phyloP scores from a whole-genome alignment of 768 basidiomycete genomes.

The Phanerodontia chrysosporium region DNA sequence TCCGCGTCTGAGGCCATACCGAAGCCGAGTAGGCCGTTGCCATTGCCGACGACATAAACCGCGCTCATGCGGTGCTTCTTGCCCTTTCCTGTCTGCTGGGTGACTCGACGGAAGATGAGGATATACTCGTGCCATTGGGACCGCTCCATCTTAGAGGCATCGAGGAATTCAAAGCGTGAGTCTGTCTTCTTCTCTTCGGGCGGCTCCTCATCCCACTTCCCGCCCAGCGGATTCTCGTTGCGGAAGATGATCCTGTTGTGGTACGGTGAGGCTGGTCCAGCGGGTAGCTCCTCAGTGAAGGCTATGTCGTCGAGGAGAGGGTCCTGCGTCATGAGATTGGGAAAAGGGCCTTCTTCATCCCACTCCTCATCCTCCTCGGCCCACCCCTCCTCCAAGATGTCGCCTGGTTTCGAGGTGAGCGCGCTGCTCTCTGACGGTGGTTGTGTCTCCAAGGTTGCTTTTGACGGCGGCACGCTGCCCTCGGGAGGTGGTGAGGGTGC shows the following conservation, averaged over 20 bases:
- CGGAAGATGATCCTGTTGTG: constrained; percentile 63
- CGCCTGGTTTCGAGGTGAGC: not conserved
- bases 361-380: not conserved
- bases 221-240: constrained; percentile 30
- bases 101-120: constrained; percentile 45
- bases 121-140: constrained; percentile 37
- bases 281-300: constrained; percentile 43
- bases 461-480: too few relatives aligned
- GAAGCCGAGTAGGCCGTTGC: constrained; percentile 76
- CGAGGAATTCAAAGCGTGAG: constrained; percentile 22
- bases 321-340: constrained; percentile 65
- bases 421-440: constrained; percentile 1
- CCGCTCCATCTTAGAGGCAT: constrained; percentile 26
- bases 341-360: constrained; percentile 17
- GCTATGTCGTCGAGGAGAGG: constrained; percentile 60
- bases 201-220: constrained; percentile 9
- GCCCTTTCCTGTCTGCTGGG: constrained; percentile 92
- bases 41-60: constrained; percentile 77
- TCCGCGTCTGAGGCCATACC: constrained; percentile 32
- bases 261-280: constrained; percentile 47
- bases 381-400: not conserved
- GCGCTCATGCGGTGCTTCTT: constrained; percentile 64
- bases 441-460: too few relatives aligned
- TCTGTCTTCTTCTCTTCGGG: not conserved
- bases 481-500: not conserved